A percentile compares a stretch with the other conserved stretches of the same genome.
phyloP scores from a whole-genome alignment of 371 early-diverging fungal species.

The Mortierella sp. region DNA sequence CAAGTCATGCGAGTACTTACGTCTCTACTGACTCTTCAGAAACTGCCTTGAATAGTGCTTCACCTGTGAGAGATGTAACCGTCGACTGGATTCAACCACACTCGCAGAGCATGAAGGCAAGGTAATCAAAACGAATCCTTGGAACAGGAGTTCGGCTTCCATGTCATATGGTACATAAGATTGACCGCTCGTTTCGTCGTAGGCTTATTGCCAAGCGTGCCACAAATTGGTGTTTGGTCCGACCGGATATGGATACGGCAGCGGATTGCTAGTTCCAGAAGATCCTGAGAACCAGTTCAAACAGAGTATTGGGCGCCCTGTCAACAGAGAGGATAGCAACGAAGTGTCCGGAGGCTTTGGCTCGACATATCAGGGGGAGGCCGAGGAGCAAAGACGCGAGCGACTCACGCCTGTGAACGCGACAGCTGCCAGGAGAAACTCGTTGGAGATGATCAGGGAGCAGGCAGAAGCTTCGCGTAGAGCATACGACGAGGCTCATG shows the following conservation, averaged over 20 bases:
- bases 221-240: constrained; percentile 53
- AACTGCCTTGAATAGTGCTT: constrained; percentile 30
- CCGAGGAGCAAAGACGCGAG: constrained; percentile 37
- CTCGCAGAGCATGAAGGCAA: constrained; percentile 51
- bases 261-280: constrained; percentile 35
- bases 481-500: constrained; percentile 47
- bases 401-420: constrained; percentile 43
- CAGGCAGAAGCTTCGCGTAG: constrained; percentile 50
- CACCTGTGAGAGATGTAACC: constrained; percentile 45
- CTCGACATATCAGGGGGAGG: constrained; percentile 12
- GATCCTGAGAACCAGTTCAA: constrained; percentile 49
- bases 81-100: constrained; percentile 44
- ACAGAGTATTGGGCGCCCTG: constrained; percentile 40
- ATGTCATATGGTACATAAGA: too few species aligned
- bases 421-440: constrained; percentile 40
- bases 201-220: constrained; percentile 49
- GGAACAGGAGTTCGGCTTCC: too few species aligned
- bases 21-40: too few species aligned
- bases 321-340: constrained; percentile 18
- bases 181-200: too few species aligned
- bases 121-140: too few species aligned
- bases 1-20: too few species aligned
- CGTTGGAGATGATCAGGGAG: constrained; percentile 44
- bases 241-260: constrained; percentile 47
- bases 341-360: constrained; percentile 3